A percentile compares a stretch with the other conserved stretches of the same genome.
Conservation (phyloP, 139 green algal genomes). For the Chlamydomonas eustigma region DNA sequence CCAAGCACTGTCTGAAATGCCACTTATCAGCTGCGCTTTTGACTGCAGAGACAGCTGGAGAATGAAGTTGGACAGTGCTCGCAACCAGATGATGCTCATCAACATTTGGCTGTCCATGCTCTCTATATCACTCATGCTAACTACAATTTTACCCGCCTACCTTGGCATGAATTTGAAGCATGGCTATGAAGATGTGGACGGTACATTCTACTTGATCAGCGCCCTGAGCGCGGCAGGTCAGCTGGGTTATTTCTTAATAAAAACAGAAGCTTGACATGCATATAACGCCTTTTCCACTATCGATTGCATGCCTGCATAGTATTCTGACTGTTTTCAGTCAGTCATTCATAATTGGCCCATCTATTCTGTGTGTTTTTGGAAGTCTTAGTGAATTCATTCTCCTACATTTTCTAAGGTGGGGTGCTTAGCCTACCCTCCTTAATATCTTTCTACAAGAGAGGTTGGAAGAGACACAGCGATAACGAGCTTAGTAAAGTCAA, state of each 20-base stretch:
- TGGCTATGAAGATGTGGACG: conserved; percentile 15
- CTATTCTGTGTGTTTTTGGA: too few species aligned
- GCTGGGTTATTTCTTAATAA: too few species aligned
- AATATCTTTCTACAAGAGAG: conserved; percentile 14
- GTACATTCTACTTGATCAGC: conserved; percentile 4
- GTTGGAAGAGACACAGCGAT: conserved; percentile 20
- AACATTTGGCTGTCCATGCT: conserved; percentile 47
- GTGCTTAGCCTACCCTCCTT: neutral
- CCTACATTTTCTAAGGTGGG: too few species aligned
- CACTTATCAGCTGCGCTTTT: too few species aligned
- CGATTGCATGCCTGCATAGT: too few species aligned
- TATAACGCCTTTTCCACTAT: too few species aligned
- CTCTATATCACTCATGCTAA: conserved; percentile 40
- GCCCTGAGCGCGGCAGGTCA: neutral
- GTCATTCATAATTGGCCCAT: too few species aligned
- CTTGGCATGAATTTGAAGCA: conserved; percentile 49
- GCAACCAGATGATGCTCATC: conserved; percentile 58
- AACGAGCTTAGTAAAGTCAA: conserved; percentile 27
- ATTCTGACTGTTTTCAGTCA: too few species aligned
- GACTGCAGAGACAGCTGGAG: conserved; percentile 23
- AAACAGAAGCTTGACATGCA: too few species aligned
- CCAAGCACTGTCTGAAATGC: too few species aligned
- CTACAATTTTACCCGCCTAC: conserved; percentile 28
- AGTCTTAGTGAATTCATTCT: too few species aligned
- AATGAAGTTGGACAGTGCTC: conserved; percentile 48